Evolutionary conservation across 2,329 filamentous ascomycete genomes (phyloP).

Genomic region (Scytalidium lignicola): DNA sequence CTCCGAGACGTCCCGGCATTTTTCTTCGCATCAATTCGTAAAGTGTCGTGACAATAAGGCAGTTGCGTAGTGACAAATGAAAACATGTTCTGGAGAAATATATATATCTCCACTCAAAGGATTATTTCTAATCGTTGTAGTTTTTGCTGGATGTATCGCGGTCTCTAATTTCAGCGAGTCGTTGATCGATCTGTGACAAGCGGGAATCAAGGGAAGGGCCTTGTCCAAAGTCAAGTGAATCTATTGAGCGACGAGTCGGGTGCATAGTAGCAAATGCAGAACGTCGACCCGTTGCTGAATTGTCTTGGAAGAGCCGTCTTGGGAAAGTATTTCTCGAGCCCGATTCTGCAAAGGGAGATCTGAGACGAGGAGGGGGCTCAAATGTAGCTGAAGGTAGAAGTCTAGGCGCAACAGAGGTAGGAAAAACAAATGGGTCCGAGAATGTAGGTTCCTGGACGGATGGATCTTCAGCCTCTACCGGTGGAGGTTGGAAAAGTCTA

Average conservation of each 20-base stretch:
- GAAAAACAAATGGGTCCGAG: not conserved
- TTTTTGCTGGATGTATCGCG: constrained; percentile 10
- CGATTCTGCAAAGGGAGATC: constrained; percentile 52
- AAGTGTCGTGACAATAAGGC: not conserved
- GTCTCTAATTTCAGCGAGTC: constrained; percentile 23
- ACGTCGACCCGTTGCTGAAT: constrained; percentile 28
- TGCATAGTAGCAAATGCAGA: constrained; percentile 55
- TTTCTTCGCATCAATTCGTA: not conserved
- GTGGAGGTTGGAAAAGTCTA: constrained; percentile 15
- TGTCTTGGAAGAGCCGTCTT: constrained; percentile 44
- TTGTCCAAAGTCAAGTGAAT: constrained; percentile 25
- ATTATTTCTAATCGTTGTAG: not conserved
- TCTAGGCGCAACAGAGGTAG: constrained; percentile 21
- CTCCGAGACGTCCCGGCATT: not conserved
- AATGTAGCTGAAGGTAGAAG: constrained; percentile 27
- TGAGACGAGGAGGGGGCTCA: constrained; percentile 45
- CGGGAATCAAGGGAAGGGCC: constrained; percentile 20
- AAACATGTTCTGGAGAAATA: not conserved
- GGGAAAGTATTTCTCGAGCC: constrained; percentile 55
- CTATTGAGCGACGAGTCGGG: constrained; percentile 32
- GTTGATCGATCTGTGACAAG: constrained; percentile 20
- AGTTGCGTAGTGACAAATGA: not conserved
- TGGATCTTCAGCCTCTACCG: not conserved
- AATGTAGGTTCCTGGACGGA: not conserved
- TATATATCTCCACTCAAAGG: not conserved